Conservation (phyloP, 2,329 filamentous ascomycete genomes). For the Aureobasidium musti region DNA sequence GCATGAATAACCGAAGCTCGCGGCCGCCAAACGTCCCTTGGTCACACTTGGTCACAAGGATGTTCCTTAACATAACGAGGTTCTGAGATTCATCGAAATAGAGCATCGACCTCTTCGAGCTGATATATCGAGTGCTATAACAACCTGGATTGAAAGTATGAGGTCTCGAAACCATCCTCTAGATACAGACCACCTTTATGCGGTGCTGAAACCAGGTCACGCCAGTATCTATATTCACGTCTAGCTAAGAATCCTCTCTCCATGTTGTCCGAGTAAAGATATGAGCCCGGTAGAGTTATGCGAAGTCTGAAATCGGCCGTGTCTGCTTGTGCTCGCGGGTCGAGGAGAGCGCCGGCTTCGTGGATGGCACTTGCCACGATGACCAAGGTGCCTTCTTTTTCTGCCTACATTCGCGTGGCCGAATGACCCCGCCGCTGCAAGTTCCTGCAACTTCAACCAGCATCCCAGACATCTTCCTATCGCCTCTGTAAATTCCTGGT, state of each 20-base stretch:
- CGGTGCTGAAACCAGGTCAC: background rate
- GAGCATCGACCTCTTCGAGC: too few species aligned
- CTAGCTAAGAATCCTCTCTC: background rate
- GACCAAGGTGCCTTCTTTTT: background rate
- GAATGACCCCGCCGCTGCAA: background rate
- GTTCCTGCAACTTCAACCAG: background rate
- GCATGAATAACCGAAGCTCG: too few species aligned
- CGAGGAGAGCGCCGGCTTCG: background rate
- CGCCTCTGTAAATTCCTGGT: background rate
- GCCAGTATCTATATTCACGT: background rate
- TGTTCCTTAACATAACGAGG: background rate
- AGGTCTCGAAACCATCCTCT: background rate
- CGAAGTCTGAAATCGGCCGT: background rate
- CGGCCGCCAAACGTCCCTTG: too few species aligned
- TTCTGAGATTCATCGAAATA: background rate
- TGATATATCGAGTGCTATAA: background rate
- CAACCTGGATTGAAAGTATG: background rate
- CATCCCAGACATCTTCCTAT: background rate
- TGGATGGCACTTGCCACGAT: background rate
- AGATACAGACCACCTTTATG: background rate
- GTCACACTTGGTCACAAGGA: background rate
- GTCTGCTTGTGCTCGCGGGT: background rate
- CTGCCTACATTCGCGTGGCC: background rate
- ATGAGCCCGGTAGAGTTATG: background rate
- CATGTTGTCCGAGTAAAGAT: too few species aligned